Evolutionary conservation across 2,329 filamentous ascomycete species (phyloP).

Genomic region (Uncinocarpus reesii): DNA sequence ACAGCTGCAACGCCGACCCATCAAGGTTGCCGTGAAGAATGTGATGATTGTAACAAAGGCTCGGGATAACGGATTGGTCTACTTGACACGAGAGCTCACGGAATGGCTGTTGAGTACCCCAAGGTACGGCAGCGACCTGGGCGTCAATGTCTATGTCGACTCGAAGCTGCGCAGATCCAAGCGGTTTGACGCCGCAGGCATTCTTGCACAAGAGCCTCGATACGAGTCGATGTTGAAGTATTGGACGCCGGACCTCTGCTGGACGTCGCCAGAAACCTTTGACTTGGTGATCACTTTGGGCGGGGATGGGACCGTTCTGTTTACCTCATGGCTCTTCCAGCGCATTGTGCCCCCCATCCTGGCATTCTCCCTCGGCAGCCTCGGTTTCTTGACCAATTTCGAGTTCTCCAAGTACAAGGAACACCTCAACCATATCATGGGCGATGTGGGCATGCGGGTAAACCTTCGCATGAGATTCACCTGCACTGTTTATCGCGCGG

Average conservation of each 20-base stretch:
- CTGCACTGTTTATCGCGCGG: conserved; percentile 83
- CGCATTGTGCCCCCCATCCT: conserved; percentile 86
- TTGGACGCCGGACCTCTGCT: conserved; percentile 94
- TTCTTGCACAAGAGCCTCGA: conserved; percentile 62
- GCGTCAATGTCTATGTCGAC: conserved; percentile 96
- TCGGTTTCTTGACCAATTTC: conserved; percentile 95
- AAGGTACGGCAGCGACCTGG: conserved; percentile 77
- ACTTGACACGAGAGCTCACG: conserved; percentile 75
- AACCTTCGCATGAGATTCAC: conserved; percentile 98
- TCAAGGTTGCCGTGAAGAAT: conserved; percentile 82
- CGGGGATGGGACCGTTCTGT: conserved; percentile 93
- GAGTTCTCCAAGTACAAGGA: conserved; percentile 84
- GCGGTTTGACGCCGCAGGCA: conserved; percentile 66
- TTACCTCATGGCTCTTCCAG: conserved; percentile 95
- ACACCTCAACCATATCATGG: conserved; percentile 82
- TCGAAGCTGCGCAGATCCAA: conserved; percentile 81
- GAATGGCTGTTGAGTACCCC: conserved; percentile 82
- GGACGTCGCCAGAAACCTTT: conserved; percentile 86
- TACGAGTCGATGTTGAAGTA: conserved; percentile 81
- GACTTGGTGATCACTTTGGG: conserved; percentile 88
- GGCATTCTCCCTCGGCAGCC: conserved; percentile 80
- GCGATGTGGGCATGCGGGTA: conserved; percentile 88
- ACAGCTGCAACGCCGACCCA: conserved; percentile 82
- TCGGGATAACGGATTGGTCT: conserved; percentile 83
- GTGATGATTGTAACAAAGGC: conserved; percentile 99